Evolutionary conservation across 2,329 filamentous ascomycete genomes (phyloP).

Genomic region (Cercospora janseana): DNA sequence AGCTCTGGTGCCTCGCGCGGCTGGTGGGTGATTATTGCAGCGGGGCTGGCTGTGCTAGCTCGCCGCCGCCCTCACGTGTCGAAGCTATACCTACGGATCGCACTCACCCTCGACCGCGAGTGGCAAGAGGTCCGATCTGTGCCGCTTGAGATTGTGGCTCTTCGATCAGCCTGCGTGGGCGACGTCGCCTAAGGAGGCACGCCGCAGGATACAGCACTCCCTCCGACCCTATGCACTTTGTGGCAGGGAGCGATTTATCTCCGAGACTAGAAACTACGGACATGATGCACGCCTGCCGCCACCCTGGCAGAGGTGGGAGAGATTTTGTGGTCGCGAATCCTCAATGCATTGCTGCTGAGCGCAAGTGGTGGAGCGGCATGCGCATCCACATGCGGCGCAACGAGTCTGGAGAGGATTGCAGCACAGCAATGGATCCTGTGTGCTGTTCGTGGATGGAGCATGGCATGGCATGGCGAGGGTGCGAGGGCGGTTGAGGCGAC

Average conservation of each 20-base stretch:
- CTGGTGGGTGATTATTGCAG: no score
- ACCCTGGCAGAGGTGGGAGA: no score
- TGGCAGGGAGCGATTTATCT: background rate
- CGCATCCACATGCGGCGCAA: background rate
- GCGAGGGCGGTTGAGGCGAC: background rate
- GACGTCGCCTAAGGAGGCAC: background rate
- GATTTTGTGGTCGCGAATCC: background rate
- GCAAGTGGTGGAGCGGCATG: background rate
- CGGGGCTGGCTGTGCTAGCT: no score
- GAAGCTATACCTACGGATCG: conserved; percentile 6
- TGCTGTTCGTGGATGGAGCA: conserved; percentile 5
- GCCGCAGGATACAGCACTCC: background rate
- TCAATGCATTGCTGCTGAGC: background rate
- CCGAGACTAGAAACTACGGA: background rate
- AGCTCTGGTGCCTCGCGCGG: background rate
- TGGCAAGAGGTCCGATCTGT: conserved; percentile 18
- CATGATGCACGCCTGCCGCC: no score
- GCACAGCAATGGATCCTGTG: conserved; percentile 1
- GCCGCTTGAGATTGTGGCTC: conserved; percentile 14
- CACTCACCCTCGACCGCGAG: conserved; percentile 4
- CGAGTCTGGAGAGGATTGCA: background rate
- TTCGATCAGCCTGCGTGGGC: conserved; percentile 10
- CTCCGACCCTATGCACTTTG: background rate
- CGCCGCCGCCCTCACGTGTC: conserved; percentile 13
- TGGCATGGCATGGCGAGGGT: background rate